Evolutionary conservation across 2,329 filamentous ascomycete species (phyloP).

Genomic region (Talaromyces sp.): DNA sequence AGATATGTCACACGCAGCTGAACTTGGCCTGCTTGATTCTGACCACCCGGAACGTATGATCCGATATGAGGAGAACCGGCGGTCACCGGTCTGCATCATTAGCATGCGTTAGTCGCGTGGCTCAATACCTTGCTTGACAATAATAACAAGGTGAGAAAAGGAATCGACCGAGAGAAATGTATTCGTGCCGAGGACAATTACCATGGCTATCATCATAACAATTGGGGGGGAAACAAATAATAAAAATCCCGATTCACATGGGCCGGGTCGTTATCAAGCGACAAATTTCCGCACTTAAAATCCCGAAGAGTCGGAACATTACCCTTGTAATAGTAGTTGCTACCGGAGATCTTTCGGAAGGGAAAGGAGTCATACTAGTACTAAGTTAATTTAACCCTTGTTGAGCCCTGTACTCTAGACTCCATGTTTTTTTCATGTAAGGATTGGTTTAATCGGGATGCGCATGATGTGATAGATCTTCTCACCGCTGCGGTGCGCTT

Average conservation of each 20-base stretch:
- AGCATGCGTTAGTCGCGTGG: background rate
- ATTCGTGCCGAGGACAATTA: background rate
- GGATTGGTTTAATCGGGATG: background rate
- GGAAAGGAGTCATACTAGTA: no score
- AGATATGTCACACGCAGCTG: background rate
- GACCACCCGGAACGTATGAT: background rate
- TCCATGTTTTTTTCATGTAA: background rate
- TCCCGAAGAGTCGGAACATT: background rate
- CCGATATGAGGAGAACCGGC: background rate
- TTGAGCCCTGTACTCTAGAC: background rate
- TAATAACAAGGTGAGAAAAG: background rate
- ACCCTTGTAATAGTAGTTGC: background rate
- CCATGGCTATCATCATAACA: background rate
- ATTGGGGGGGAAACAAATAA: background rate
- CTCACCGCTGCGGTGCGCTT: background rate
- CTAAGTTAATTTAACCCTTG: no score
- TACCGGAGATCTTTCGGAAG: background rate
- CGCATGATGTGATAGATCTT: background rate
- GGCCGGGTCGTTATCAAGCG: background rate
- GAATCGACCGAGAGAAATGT: background rate
- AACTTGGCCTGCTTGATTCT: background rate
- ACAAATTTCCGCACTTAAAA: background rate
- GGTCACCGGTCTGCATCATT: background rate
- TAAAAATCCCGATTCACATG: background rate
- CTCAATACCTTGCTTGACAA: background rate